Conservation (phyloP, 148 eudicot genomes). For the Persicaria tinctoria region DNA sequence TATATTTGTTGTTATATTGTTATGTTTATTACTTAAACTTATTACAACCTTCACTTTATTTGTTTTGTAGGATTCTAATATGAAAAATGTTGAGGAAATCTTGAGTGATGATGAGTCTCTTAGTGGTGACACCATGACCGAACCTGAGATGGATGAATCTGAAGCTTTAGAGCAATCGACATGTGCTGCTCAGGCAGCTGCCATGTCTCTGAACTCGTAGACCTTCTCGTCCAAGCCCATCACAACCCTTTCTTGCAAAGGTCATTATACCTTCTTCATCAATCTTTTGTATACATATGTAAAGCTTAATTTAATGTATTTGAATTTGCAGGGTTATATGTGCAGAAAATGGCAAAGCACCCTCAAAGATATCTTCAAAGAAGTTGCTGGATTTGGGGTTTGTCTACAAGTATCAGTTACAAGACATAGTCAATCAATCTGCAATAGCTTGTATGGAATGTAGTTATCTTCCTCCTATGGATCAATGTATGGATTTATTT, state of each 20-base stretch:
- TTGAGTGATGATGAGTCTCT: no score
- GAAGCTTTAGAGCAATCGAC: background rate
- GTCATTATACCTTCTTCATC: slow-evolving; percentile 17
- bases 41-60: no score
- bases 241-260: slow-evolving; percentile 24
- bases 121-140: no score
- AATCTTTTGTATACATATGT: background rate
- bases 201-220: slow-evolving; percentile 20
- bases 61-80: no score
- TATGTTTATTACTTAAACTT: no score
- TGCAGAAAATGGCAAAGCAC: slow-evolving; percentile 26
- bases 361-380: slow-evolving; percentile 53
- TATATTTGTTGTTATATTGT: no score
- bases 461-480: slow-evolving; percentile 32
- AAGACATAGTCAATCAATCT: slow-evolving; percentile 38
- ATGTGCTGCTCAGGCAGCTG: slow-evolving; percentile 24
- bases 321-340: slow-evolving; percentile 20
- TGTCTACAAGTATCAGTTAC: slow-evolving; percentile 29
- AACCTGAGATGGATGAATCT: no score
- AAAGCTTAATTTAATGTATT: background rate
- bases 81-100: no score
- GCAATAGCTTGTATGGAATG: slow-evolving; percentile 26
- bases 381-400: slow-evolving; percentile 67
- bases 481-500: no score
- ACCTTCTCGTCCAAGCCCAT: slow-evolving; percentile 28